phyloP scores from a whole-genome alignment of 306 rosid species.

The Cucumis sativus region Cucumber_9930_V3 NC_026661.2:15572001-15572500 shows the following conservation, averaged over 20 bases:
- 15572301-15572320: conserved; percentile 40
- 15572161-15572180: conserved; percentile 11
- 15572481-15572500: conserved; percentile 21
- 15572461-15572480: conserved; percentile 31
- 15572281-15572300: conserved; percentile 34
- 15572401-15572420: conserved; percentile 74
- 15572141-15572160: neutral
- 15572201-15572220: conserved; percentile 11
- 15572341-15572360: conserved; percentile 14
- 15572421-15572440: conserved; percentile 65
- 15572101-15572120: conserved; percentile 1
- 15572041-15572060: conserved; percentile 15
- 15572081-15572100: neutral
- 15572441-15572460: conserved; percentile 54
- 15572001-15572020: neutral
- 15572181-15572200: conserved; percentile 19
- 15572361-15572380: conserved; percentile 2
- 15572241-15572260: conserved; percentile 20
- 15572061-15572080: neutral
- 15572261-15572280: conserved; percentile 25
- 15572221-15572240: conserved; percentile 7
- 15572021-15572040: neutral
- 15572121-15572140: neutral
- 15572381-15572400: conserved; percentile 9
- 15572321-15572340: conserved; percentile 31